phyloP scores from a whole-genome alignment of 805 yeast species.

The Yamadazyma phyllophila region DNA sequence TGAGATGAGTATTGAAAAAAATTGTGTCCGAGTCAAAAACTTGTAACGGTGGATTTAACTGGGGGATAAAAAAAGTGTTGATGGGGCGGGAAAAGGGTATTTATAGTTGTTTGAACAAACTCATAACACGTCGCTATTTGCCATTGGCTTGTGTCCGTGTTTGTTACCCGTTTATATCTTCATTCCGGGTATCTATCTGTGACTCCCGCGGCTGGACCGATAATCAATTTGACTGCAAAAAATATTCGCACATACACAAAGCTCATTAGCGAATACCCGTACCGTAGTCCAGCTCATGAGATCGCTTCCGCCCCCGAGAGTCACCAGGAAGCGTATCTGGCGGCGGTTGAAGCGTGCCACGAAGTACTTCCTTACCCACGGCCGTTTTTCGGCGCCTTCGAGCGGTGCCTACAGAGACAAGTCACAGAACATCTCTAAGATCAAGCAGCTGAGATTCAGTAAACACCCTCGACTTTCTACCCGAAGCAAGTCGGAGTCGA shows the following conservation, averaged over 20 bases:
- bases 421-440: constrained; percentile 22
- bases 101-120: no score
- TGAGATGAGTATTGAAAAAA: constrained; percentile 7
- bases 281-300: constrained; percentile 23
- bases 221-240: constrained; percentile 3
- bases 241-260: background rate
- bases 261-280: background rate
- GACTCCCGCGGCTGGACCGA: constrained; percentile 3
- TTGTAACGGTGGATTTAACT: background rate
- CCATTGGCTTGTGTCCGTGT: no score
- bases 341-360: constrained; percentile 28
- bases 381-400: constrained; percentile 25
- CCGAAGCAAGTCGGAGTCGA: constrained; percentile 13
- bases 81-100: no score
- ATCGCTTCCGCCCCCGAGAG: constrained; percentile 35
- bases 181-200: background rate
- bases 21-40: constrained; percentile 4
- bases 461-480: constrained; percentile 17
- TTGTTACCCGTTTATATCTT: no score
- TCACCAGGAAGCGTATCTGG: constrained; percentile 32
- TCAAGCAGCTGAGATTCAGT: constrained; percentile 23
- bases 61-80: no score
- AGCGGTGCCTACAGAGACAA: constrained; percentile 12
- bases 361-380: constrained; percentile 25
- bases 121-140: no score